Conservation (phyloP, 805 yeast genomes). For the Spathaspora sp. region DNA sequence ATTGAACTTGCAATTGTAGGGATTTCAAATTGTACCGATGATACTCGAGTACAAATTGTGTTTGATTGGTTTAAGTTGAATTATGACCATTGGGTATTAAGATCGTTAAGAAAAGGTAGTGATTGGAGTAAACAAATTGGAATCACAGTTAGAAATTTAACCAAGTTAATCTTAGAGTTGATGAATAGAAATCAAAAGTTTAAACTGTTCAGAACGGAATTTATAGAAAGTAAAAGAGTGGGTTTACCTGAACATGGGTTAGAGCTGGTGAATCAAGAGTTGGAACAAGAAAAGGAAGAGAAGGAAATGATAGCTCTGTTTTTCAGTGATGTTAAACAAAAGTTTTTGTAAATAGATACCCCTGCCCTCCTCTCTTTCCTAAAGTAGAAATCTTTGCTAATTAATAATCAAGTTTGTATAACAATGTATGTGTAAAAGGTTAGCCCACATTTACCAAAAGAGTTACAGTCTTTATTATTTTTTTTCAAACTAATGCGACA, state of each 20-base stretch:
- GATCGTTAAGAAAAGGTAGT: slow-evolving; percentile 43
- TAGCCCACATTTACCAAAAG: too few species aligned
- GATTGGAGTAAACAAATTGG: slow-evolving; percentile 45
- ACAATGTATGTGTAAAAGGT: too few species aligned
- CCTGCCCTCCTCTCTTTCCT: too few species aligned
- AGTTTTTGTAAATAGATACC: neutral
- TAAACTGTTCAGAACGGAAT: slow-evolving; percentile 16
- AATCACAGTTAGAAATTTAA: slow-evolving; percentile 39
- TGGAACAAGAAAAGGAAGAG: slow-evolving; percentile 19
- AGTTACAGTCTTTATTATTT: too few species aligned
- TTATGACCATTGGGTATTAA: slow-evolving; percentile 50
- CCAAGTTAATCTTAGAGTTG: slow-evolving; percentile 36
- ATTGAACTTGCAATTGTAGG: slow-evolving; percentile 62
- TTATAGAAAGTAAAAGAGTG: slow-evolving; percentile 26
- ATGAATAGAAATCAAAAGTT: slow-evolving; percentile 36
- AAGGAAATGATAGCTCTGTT: slow-evolving; percentile 13
- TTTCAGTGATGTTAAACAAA: slow-evolving; percentile 3
- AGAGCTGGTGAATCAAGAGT: slow-evolving; percentile 17
- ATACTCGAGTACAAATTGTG: neutral
- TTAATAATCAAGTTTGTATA: too few species aligned
- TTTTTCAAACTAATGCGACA: too few species aligned
- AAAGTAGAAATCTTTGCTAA: neutral
- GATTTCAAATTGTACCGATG: slow-evolving; percentile 34
- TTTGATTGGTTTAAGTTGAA: slow-evolving; percentile 59
- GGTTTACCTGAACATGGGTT: slow-evolving; percentile 38